Evolutionary conservation across 345 rosid genomes (phyloP).

Genomic region (Eutrema yunnanense): DNA sequence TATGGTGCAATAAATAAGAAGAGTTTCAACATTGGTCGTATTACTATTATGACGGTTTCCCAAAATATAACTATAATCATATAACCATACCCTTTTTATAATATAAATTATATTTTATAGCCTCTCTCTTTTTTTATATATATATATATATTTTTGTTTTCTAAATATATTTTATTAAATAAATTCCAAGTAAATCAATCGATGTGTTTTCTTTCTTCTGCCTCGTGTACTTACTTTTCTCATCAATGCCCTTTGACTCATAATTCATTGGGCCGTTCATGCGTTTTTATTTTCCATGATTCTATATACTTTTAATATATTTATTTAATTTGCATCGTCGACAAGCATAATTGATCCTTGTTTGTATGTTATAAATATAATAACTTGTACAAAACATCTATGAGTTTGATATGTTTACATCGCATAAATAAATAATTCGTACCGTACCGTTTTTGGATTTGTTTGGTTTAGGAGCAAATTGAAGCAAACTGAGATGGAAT

Average conservation of each 20-base stretch:
- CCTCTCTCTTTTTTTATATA: neutral
- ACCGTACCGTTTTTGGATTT: neutral
- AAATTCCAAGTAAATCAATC: neutral
- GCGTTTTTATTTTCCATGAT: slow-evolving; percentile 7
- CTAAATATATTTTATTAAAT: neutral
- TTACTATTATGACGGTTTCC: slow-evolving; percentile 28
- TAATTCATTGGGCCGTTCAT: slow-evolving; percentile 24
- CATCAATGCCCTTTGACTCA: slow-evolving; percentile 32
- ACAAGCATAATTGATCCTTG: slow-evolving; percentile 1
- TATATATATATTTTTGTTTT: neutral
- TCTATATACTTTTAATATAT: neutral
- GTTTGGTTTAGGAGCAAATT: slow-evolving; percentile 69
- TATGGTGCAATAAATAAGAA: slow-evolving; percentile 25
- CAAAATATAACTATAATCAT: slow-evolving; percentile 28
- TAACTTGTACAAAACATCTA: neutral
- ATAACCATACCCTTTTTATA: slow-evolving; percentile 4
- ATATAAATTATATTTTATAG: neutral
- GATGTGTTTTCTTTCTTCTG: slow-evolving; percentile 19
- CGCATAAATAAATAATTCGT: neutral
- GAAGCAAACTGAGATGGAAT: slow-evolving; percentile 96
- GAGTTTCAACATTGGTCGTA: slow-evolving; percentile 17
- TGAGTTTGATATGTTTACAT: neutral
- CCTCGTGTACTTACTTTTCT: slow-evolving; percentile 26
- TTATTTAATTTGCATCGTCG: slow-evolving; percentile 1
- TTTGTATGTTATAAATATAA: neutral